Evolutionary conservation across 129 eudicot species (phyloP), one percentile per base, ranked within the genome.

Genomic region (Lactuca saligna): DNA sequence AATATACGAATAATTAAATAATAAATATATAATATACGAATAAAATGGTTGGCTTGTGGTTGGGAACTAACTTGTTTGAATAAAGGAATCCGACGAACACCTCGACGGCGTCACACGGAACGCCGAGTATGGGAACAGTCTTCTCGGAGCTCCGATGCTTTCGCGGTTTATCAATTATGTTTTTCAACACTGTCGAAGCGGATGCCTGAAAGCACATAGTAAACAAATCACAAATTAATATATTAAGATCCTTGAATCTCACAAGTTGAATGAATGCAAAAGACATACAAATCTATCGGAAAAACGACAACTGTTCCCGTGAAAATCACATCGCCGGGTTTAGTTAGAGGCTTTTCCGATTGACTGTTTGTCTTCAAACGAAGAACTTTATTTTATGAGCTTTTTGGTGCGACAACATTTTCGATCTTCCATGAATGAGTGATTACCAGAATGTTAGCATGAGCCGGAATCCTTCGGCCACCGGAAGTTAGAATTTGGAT

Each of bases 21-120:
- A 25, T 25, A 25, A 25, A 25, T 25, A 25, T 25, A 25, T 25
- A 70, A 61, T 53, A 54, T 10, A 46, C 7, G 4, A 64, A 16
- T 17, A 8, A 75, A 55, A 54, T 34, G 63, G 34, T 20, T 69
- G 80, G 79, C 77, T 58, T 71, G 76, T 32, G 78, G 25, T 61
- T 53, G 41, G 57, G 70, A 76, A 76, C 91, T 80, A 7, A 94
- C 99, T 70, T 85, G 75, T 77, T 59, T 8, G 93, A 76, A 79
- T 80, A 83, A 25, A 94, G 82, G 72, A 78, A 94, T 53, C 85
- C 77, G 17, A 94, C 71, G 80, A 94, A 94, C 54, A 71, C 87
- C 29, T 75, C 66, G 63, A 94, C 99, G 61, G 99, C 97, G 69
- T 89, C 96, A 76, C 77, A 73, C 10, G 99, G 99, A 34, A 94